A percentile compares a stretch with the other conserved stretches of the same genome.
Evolutionary conservation across 148 eudicot genomes (phyloP).

Genomic region (Cornus kousa): DNA sequence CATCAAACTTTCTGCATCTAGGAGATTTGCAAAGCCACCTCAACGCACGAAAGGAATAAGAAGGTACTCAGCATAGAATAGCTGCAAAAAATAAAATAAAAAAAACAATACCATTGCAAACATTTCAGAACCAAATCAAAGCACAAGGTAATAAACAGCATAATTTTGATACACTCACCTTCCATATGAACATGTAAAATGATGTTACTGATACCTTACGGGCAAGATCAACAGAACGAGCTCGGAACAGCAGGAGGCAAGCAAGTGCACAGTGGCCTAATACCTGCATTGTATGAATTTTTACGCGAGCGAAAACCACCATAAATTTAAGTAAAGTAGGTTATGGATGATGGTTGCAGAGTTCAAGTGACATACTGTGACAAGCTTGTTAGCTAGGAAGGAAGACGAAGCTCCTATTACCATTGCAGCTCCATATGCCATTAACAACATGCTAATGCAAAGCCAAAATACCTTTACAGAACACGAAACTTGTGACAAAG

Average conservation of each 20-base stretch:
- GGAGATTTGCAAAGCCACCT: neutral
- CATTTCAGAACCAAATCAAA: too few species aligned
- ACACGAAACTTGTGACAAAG: neutral
- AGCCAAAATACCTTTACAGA: conserved; percentile 37
- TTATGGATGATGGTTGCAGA: too few species aligned
- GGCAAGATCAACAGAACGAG: conserved; percentile 32
- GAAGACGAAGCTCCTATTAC: conserved; percentile 34
- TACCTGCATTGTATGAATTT: conserved; percentile 24
- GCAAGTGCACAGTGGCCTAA: conserved; percentile 41
- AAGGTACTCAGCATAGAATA: conserved; percentile 46
- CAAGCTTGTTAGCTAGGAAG: conserved; percentile 13
- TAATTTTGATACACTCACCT: conserved; percentile 23
- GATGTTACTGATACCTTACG: conserved; percentile 39
- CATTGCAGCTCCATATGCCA: conserved; percentile 38
- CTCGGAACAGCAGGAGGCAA: conserved; percentile 25
- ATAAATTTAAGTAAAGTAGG: too few species aligned
- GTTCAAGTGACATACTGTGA: conserved; percentile 22
- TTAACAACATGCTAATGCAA: conserved; percentile 35
- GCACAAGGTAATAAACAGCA: too few species aligned
- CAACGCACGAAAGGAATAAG: conserved; percentile 41
- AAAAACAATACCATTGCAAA: neutral
- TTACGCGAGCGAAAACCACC: neutral
- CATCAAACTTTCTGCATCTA: neutral
- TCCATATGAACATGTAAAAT: conserved; percentile 56
- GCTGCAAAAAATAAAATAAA: conserved; percentile 26